Base-by-base conservation (phyloP, 2,329 filamentous ascomycete genomes). In the Fusarium sulawesiense region DNA sequence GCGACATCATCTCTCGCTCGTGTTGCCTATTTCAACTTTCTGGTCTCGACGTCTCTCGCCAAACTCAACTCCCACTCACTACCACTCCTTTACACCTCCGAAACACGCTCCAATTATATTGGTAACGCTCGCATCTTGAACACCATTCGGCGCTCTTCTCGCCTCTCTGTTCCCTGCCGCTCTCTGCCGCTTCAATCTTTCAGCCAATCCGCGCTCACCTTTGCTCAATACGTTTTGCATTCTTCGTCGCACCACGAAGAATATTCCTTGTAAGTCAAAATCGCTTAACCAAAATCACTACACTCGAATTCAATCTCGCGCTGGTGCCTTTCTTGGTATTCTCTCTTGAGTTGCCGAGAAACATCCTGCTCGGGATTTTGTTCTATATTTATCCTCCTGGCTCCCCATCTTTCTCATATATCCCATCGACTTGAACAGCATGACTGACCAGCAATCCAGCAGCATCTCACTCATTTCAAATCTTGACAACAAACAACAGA, bases 41-140 rank as follows among this genome's bases (percentile, higher is more conserved):
- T 69, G 78, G 78, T 80, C 74, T 73, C 77, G 78, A 78, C 66
- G 64, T 64, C 71, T 75, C 72, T 76, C 70, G 72, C 58, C 67
- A 65, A 70, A 75, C 65, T 53, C 60, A 74, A 71, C 56, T 48
- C 66, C 60, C 71, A 66, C 64, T 54, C 66, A 60, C 65, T 64
- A 71, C 68, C 71, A 68, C 75, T 71, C 68, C 70, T 64, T 65
- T 65, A 16, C 53, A 44, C 65, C 67, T 67, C 72, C 77, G 73
- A 78, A 75, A 77, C 76, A 76, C 42, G 46, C 56, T 63, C 68
- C 74, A 75, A 77, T 73, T 76, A 72, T 77, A 78, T 77, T 80
- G 79, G 79, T 74, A 73, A 77, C 74, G 69, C 76, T 78, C 75
- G 73, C 73, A 76, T 69, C 62, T 71, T 66, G 63, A 68, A 66